Evolutionary conservation across 1,139 yeast genomes (phyloP), one percentile per base, ranked within the genome.

Genomic region (Hyphopichia khmerensis): DNA sequence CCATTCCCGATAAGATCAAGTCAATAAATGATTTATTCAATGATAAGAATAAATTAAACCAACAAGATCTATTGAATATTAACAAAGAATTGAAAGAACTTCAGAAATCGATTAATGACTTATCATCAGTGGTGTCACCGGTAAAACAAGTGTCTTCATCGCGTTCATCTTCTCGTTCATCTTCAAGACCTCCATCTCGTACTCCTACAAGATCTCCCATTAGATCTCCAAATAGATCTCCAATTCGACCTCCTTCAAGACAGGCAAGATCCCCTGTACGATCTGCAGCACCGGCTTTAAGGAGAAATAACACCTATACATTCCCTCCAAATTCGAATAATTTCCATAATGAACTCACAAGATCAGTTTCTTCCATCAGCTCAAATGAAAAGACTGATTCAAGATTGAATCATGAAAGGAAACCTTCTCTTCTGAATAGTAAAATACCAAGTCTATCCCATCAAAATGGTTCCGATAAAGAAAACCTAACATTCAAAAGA

Each of bases 61-160:
- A 40, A 4, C 21, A 34, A 18, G 43, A 40, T 17, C 19, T 40
- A 13, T 14, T 23, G n/a, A 32, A 21, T 11, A 21, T 40, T 6
- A 31, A 32, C 16, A 15, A 11, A 6, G 38, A 36, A 11, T 13
- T 33, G 8, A 24, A 32, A 14, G 35, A 37, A 21, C n/a, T 23
- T 11, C 35, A 40, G 29, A 33, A 14, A 18, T 36, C 19, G 18
- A n/a, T 26, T 8, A 33, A 26, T 33, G 36, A 32, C n/a, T n/a
- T 13, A 19, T 29, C 27, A 8, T 18, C 19, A 18, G 19, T 36
- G 9, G 7, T 36, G 3, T 14, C 29, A 3, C 17, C 30, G 13
- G 24, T 13, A 13, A 34, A 21, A 4, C 7, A 29, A 14, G 7
- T 11, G 8, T 17, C 27, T 4, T 14, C 23, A 3, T 27, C 33